phyloP scores from a whole-genome alignment of 78 protist species.

The Planoprotostelium fungivorum region DNA sequence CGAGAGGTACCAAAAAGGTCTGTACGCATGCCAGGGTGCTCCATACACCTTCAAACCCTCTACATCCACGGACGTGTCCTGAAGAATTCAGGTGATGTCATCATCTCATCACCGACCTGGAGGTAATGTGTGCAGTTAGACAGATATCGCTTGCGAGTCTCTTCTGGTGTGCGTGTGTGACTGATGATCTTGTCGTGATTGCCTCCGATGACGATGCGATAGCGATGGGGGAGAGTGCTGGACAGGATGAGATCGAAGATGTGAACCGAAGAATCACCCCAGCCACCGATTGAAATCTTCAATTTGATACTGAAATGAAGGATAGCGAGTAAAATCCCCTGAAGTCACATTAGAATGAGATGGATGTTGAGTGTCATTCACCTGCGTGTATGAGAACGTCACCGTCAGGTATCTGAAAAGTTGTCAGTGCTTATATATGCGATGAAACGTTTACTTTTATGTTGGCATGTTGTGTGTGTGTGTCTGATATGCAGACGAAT shows the following conservation, averaged over 20 bases:
- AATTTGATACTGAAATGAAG: neutral
- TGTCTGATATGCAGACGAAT: neutral
- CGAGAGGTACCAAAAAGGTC: neutral
- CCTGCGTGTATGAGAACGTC: neutral
- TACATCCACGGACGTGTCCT: neutral
- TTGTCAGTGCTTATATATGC: neutral
- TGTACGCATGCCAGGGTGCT: neutral
- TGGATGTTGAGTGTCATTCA: neutral
- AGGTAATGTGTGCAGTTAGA: neutral
- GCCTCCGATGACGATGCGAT: neutral
- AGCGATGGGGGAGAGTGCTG: neutral
- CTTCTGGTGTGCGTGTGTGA: neutral
- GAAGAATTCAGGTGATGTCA: neutral
- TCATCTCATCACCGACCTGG: neutral
- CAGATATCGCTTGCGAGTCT: neutral
- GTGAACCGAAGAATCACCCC: too few relatives aligned
- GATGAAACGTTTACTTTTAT: neutral
- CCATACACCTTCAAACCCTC: neutral
- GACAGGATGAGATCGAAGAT: too few relatives aligned
- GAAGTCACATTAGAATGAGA: neutral
- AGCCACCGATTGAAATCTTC: neutral
- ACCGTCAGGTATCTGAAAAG: neutral
- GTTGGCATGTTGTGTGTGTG: neutral
- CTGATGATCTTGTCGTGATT: neutral
- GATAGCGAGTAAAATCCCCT: neutral